phyloP scores from a whole-genome alignment of 1,284 basidiomycete species.

The Abortiporus biennis region DNA sequence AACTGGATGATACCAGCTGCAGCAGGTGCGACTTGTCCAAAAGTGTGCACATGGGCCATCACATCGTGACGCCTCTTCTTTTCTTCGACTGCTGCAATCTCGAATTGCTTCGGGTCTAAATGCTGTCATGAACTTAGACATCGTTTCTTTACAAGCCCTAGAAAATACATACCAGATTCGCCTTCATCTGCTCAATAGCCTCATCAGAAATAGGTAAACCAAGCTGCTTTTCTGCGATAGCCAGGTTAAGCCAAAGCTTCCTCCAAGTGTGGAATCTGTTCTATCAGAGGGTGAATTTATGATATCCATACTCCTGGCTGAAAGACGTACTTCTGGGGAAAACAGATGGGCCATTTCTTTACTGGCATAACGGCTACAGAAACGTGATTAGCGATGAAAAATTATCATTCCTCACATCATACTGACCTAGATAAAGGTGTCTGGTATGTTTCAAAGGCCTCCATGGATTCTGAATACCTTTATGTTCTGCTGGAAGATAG shows the following conservation, averaged over 20 bases:
- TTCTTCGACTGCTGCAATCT: slow-evolving; percentile 89
- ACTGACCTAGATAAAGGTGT: slow-evolving; percentile 68
- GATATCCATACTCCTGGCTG: neutral
- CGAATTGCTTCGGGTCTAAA: slow-evolving; percentile 88
- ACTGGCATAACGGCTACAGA: slow-evolving; percentile 90
- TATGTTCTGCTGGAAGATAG: neutral
- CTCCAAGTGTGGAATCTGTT: slow-evolving; percentile 98
- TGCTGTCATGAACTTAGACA: slow-evolving; percentile 35
- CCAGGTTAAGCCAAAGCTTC: slow-evolving; percentile 93
- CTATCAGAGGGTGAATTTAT: slow-evolving; percentile 32
- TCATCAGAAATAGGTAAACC: slow-evolving; percentile 87
- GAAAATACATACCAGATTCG: slow-evolving; percentile 64
- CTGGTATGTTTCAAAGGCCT: slow-evolving; percentile 64
- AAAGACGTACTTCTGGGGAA: slow-evolving; percentile 69
- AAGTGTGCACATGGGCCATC: slow-evolving; percentile 99
- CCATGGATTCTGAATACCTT: slow-evolving; percentile 38
- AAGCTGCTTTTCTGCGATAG: slow-evolving; percentile 94
- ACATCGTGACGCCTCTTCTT: slow-evolving; percentile 98
- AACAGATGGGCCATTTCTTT: slow-evolving; percentile 98
- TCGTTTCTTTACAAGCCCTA: neutral
- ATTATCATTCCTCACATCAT: neutral
- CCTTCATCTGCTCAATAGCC: slow-evolving; percentile 92
- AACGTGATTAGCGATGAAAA: slow-evolving; percentile 1
- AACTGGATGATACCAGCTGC: slow-evolving; percentile 98
- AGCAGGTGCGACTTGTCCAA: slow-evolving; percentile 89